These are phyloP conservation scores for Sorghum bicolor DNA, from an alignment of 176 grass and related monocot species.

Conservation along the genomic window Sorghum_bicolor_NCBIv3 NC_012874.2:11817501-11818000, in stretches of 20 bases:
- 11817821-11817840: conserved; percentile 93
- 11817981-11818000: conserved; percentile 55
- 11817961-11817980: conserved; percentile 75
- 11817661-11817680: conserved; percentile 80
- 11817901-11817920: conserved; percentile 7
- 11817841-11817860: conserved; percentile 90
- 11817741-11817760: conserved; percentile 81
- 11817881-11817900: conserved; percentile 85
- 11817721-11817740: conserved; percentile 87
- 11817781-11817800: conserved; percentile 37
- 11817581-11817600: too few relatives aligned
- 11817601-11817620: too few relatives aligned
- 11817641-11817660: background rate
- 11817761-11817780: conserved; percentile 33
- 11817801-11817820: conserved; percentile 92
- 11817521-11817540: too few relatives aligned
- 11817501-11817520: too few relatives aligned
- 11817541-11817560: too few relatives aligned
- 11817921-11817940: conserved; percentile 50
- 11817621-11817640: background rate
- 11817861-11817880: conserved; percentile 94
- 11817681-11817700: conserved; percentile 69
- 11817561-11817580: too few relatives aligned
- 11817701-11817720: conserved; percentile 68
- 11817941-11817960: conserved; percentile 94